Evolutionary conservation across 208 protist species (phyloP).

Genomic region (Phytomonas serpens): DNA sequence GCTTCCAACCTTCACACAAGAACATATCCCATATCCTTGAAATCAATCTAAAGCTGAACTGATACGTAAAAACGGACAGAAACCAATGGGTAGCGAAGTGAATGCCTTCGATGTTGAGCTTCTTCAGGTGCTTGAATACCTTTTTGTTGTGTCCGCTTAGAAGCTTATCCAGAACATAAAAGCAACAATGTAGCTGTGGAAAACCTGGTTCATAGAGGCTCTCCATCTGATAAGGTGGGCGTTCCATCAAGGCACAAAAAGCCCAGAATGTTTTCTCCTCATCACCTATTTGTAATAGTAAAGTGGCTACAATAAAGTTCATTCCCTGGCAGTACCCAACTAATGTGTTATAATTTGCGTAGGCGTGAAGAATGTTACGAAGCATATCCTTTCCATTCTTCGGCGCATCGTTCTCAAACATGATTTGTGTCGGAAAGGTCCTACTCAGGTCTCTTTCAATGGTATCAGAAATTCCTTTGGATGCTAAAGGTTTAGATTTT

Average conservation of each 20-base stretch:
- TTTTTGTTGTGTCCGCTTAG: constrained; percentile 35
- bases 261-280: constrained; percentile 85
- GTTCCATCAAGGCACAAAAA: constrained; percentile 78
- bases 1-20: constrained; percentile 89
- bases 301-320: constrained; percentile 81
- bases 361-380: constrained; percentile 69
- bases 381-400: constrained; percentile 50
- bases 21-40: constrained; percentile 90
- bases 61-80: constrained; percentile 80
- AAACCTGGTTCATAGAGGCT: constrained; percentile 69
- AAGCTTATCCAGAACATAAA: constrained; percentile 62
- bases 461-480: constrained; percentile 27
- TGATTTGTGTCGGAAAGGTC: constrained; percentile 78
- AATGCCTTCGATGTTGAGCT: constrained; percentile 27
- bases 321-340: constrained; percentile 91
- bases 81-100: constrained; percentile 84
- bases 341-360: constrained; percentile 50
- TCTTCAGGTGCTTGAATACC: constrained; percentile 28
- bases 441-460: constrained; percentile 82
- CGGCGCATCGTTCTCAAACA: constrained; percentile 34
- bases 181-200: constrained; percentile 51
- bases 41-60: constrained; percentile 72
- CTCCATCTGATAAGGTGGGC: constrained; percentile 44
- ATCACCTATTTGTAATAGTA: constrained; percentile 65
- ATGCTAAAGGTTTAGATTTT: constrained; percentile 18